Evolutionary conservation across 208 protist species (phyloP).

Genomic region (Trypanosoma grayi): DNA sequence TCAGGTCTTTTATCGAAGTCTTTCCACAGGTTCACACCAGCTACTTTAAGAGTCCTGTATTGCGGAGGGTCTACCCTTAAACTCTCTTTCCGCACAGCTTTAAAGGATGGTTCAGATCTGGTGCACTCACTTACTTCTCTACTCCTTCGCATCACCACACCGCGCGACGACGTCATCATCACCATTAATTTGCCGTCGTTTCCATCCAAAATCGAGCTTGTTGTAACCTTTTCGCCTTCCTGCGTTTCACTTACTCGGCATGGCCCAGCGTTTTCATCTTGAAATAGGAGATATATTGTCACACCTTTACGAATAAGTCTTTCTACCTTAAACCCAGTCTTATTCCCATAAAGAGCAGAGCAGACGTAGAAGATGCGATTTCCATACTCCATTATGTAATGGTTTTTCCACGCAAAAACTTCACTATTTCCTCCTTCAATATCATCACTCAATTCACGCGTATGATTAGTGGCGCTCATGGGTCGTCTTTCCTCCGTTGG

Average conservation of each 20-base stretch:
- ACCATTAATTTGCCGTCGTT: slow-evolving; percentile 28
- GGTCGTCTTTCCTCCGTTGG: slow-evolving; percentile 1
- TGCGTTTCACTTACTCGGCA: slow-evolving; percentile 19
- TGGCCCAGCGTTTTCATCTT: slow-evolving; percentile 17
- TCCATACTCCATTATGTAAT: slow-evolving; percentile 68
- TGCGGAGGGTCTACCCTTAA: slow-evolving; percentile 4
- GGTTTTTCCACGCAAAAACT: slow-evolving; percentile 54
- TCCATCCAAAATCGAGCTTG: slow-evolving; percentile 47
- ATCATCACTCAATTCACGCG: slow-evolving; percentile 1
- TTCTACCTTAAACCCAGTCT: slow-evolving; percentile 69
- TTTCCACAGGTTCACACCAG: slow-evolving; percentile 72
- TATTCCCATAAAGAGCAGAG: slow-evolving; percentile 38
- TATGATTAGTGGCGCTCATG: not conserved
- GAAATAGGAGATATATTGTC: slow-evolving; percentile 74
- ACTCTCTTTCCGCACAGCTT: slow-evolving; percentile 11
- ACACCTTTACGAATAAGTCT: slow-evolving; percentile 59
- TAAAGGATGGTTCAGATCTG: slow-evolving; percentile 2
- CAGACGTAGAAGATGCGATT: slow-evolving; percentile 62
- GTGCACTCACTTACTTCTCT: not conserved
- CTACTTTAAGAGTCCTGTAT: slow-evolving; percentile 32
- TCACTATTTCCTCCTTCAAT: slow-evolving; percentile 37
- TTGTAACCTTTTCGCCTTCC: slow-evolving; percentile 38
- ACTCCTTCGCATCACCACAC: not conserved
- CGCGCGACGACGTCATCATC: slow-evolving; percentile 18
- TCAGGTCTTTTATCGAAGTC: slow-evolving; percentile 37